Percentiles rank a stretch among this genome's conserved stretches.
These are phyloP conservation scores for Leptomonas pyrrhocoris DNA, from an alignment of 208 protist species.

Conservation along the genomic window DNA sequence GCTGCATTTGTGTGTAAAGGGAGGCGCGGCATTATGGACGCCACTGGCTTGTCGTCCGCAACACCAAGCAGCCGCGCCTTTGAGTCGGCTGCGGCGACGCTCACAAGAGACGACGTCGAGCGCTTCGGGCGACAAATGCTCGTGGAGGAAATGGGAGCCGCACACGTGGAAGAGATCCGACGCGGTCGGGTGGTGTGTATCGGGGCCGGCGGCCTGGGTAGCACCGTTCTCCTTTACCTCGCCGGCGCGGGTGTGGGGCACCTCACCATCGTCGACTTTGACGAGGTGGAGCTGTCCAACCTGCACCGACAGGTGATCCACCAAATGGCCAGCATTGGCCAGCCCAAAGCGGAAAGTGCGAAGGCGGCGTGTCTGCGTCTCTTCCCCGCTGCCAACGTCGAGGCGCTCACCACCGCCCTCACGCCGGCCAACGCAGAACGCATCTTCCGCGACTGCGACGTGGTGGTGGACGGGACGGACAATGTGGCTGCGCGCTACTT, in stretches of 20 bases:
- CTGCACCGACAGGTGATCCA: conserved; percentile 96
- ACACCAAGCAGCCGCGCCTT: conserved; percentile 14
- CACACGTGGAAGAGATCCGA: conserved; percentile 72
- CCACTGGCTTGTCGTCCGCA: not conserved
- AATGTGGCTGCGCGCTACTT: conserved; percentile 94
- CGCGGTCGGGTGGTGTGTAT: conserved; percentile 82
- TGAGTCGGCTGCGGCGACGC: conserved; percentile 31
- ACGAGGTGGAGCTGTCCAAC: conserved; percentile 93
- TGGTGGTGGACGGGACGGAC: conserved; percentile 94
- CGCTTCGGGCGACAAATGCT: conserved; percentile 91
- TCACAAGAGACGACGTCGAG: conserved; percentile 76
- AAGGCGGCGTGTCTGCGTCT: conserved; percentile 60
- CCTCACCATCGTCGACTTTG: conserved; percentile 92
- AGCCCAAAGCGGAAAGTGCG: conserved; percentile 88
- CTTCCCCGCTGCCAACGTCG: conserved; percentile 55
- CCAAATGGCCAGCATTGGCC: conserved; percentile 52
- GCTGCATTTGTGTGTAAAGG: not conserved
- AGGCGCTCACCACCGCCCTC: conserved; percentile 45
- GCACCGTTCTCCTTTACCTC: conserved; percentile 93
- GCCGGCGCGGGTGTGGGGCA: conserved; percentile 91
- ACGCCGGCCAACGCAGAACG: conserved; percentile 69
- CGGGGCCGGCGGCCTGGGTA: conserved; percentile 95
- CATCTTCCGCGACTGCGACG: conserved; percentile 75
- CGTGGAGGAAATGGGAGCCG: conserved; percentile 81
- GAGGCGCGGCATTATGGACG: not conserved